Conservation (phyloP, 228 moss, liverwort and hornwort genomes). For the Sphagnum magellanicum region DNA sequence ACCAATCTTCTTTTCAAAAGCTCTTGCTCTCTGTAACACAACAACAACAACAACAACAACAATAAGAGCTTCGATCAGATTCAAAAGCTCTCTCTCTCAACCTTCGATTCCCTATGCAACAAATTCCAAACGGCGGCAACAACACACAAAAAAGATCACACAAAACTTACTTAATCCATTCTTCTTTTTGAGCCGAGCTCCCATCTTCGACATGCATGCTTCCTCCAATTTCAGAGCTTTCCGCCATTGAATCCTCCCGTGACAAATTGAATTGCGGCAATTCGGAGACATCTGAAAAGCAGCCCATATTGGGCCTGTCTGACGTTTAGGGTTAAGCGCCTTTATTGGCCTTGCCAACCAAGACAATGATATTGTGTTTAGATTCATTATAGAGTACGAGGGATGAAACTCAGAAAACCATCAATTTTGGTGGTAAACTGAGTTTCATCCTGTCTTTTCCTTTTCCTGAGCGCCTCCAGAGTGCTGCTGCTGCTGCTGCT, state of each 20-base stretch:
- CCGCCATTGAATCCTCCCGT: background rate
- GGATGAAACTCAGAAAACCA: too few species aligned
- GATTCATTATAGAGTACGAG: too few species aligned
- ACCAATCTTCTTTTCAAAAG: constrained; percentile 69
- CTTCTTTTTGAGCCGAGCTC: constrained; percentile 1
- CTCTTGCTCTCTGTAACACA: constrained; percentile 68
- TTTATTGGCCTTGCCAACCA: too few species aligned
- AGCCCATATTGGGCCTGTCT: too few species aligned
- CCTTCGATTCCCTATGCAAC: background rate
- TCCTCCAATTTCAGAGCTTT: background rate
- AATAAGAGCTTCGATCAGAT: background rate
- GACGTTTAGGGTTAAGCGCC: too few species aligned
- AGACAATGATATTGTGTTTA: too few species aligned
- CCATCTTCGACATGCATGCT: background rate
- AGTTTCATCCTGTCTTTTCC: too few species aligned
- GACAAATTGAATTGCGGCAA: too few species aligned
- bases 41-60: background rate
- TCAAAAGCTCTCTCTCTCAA: background rate
- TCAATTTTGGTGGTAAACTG: too few species aligned
- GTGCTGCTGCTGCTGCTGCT: too few species aligned
- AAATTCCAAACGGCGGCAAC: background rate
- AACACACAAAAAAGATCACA: background rate
- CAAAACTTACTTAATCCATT: background rate
- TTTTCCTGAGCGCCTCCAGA: too few species aligned
- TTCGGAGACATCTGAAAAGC: too few species aligned